These are phyloP conservation scores for Jaminaea rosea DNA, from an alignment of 1,284 basidiomycete genomes.

Conservation along the genomic window DNA sequence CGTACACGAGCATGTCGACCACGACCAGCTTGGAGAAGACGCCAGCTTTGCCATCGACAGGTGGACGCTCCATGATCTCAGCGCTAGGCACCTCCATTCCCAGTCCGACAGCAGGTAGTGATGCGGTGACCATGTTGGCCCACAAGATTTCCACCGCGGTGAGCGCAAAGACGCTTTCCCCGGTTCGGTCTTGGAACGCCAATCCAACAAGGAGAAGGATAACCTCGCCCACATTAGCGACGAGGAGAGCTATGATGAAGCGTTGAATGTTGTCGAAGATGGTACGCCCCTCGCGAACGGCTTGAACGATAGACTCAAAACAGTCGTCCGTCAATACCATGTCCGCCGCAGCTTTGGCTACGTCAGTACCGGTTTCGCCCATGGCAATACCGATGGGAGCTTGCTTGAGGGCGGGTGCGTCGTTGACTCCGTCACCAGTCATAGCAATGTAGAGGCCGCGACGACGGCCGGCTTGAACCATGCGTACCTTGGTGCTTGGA, in stretches of 20 bases:
- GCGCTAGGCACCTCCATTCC: constrained; percentile 30
- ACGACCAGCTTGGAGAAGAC: constrained; percentile 34
- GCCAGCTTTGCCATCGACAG: constrained; percentile 28
- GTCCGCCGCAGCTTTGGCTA: constrained; percentile 55
- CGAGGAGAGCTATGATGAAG: constrained; percentile 36
- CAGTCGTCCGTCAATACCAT: constrained; percentile 40
- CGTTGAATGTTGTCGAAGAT: constrained; percentile 42
- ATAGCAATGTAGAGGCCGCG: constrained; percentile 24
- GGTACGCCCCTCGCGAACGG: constrained; percentile 32
- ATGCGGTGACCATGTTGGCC: constrained; percentile 36
- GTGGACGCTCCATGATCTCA: constrained; percentile 31
- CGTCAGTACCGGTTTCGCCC: constrained; percentile 61
- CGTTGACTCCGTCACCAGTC: constrained; percentile 55
- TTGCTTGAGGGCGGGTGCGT: constrained; percentile 54
- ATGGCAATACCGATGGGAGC: constrained; percentile 56
- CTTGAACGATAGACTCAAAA: constrained; percentile 36
- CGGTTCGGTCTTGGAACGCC: constrained; percentile 27
- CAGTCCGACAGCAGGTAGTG: constrained; percentile 36
- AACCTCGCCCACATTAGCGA: constrained; percentile 39
- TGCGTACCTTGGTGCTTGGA: constrained; percentile 38
- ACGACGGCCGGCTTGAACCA: constrained; percentile 31
- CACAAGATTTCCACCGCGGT: constrained; percentile 37
- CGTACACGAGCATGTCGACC: constrained; percentile 37
- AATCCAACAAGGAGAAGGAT: constrained; percentile 36
- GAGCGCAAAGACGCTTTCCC: constrained; percentile 35